Conservation (phyloP, 2,329 filamentous ascomycete genomes). For the Onygena corvina region DNA sequence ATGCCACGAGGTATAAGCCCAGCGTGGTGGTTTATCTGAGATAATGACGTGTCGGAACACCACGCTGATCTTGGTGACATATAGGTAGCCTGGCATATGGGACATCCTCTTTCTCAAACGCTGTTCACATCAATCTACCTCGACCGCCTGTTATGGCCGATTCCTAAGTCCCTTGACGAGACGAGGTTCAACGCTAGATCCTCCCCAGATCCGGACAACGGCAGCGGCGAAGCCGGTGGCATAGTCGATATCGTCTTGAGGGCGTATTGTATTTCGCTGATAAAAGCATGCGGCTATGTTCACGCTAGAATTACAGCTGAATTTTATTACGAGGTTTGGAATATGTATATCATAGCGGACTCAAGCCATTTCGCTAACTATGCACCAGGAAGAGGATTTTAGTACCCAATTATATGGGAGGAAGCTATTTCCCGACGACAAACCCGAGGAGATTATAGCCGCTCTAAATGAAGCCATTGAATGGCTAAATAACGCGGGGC, state of each 20-base stretch:
- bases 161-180: conserved; percentile 51
- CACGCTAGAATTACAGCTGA: conserved; percentile 67
- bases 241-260: conserved; percentile 55
- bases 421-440: conserved; percentile 56
- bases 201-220: not conserved
- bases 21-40: no score
- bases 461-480: conserved; percentile 45
- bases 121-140: conserved; percentile 87
- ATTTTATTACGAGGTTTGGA: conserved; percentile 70
- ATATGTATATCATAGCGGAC: not conserved
- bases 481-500: conserved; percentile 35
- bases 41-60: no score
- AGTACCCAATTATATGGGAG: conserved; percentile 83
- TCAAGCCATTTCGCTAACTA: conserved; percentile 14
- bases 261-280: conserved; percentile 71
- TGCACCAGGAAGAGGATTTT: conserved; percentile 77
- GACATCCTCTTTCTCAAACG: conserved; percentile 91
- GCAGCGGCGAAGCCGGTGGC: conserved; percentile 17
- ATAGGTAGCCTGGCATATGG: conserved; percentile 90
- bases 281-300: conserved; percentile 72
- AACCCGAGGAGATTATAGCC: conserved; percentile 44
- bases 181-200: conserved; percentile 44
- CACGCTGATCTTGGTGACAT: not conserved
- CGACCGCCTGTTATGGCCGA: conserved; percentile 64
- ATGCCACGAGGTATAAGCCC: conserved; percentile 58